These are phyloP conservation scores for Phytophthora rubi DNA, from an alignment of 352 stramenopile genomes.

Conservation along the genomic window DNA sequence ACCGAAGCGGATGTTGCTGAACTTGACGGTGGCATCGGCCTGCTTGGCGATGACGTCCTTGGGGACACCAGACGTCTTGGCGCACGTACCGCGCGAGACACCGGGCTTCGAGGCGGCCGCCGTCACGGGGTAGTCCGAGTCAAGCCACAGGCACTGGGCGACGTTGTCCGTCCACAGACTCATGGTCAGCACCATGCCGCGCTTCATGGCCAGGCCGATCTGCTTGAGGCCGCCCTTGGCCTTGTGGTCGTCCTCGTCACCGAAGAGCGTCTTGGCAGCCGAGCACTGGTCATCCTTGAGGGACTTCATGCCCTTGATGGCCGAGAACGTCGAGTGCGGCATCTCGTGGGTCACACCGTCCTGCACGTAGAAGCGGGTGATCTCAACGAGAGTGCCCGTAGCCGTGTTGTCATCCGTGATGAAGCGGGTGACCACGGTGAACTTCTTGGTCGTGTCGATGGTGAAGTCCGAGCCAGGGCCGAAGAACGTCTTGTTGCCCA, in stretches of 20 bases:
- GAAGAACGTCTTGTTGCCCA: constrained; percentile 10
- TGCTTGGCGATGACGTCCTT: constrained; percentile 36
- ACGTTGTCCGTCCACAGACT: constrained; percentile 59
- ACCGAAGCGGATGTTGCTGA: constrained; percentile 31
- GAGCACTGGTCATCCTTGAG: constrained; percentile 3
- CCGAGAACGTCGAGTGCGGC: constrained; percentile 5
- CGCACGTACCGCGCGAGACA: constrained; percentile 47
- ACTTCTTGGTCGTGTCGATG: constrained; percentile 7
- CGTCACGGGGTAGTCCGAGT: constrained; percentile 47
- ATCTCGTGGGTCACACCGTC: constrained; percentile 3
- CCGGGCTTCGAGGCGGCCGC: constrained; percentile 36
- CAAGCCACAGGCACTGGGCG: constrained; percentile 56
- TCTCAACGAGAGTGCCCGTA: background rate
- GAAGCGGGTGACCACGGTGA: constrained; percentile 1
- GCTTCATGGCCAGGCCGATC: constrained; percentile 45
- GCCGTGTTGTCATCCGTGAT: constrained; percentile 11
- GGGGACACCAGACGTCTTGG: constrained; percentile 40
- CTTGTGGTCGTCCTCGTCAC: constrained; percentile 58
- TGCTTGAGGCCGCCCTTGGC: constrained; percentile 24
- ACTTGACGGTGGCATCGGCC: constrained; percentile 50
- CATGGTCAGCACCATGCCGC: constrained; percentile 60
- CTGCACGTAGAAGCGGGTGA: constrained; percentile 10
- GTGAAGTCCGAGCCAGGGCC: constrained; percentile 5
- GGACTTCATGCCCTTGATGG: constrained; percentile 5
- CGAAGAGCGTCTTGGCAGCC: constrained; percentile 5